Conservation (phyloP, 768 basidiomycete genomes). For the Mrakia frigida region DNA sequence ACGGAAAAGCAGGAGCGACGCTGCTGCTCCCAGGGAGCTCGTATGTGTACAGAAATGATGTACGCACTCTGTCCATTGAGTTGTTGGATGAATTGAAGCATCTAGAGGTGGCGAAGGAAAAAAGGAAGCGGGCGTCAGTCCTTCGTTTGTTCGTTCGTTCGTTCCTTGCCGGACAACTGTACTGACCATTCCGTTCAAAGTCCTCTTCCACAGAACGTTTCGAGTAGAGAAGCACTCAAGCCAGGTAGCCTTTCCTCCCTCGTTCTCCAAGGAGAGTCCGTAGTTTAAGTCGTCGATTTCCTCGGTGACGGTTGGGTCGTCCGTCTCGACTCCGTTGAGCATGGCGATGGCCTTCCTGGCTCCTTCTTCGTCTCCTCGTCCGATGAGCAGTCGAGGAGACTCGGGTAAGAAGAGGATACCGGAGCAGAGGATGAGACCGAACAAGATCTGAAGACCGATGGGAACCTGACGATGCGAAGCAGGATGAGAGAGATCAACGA, state of each 20-base stretch:
- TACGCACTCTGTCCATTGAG: constrained; percentile 69
- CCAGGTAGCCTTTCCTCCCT: constrained; percentile 75
- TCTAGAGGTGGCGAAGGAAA: background rate
- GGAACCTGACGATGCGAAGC: constrained; percentile 33
- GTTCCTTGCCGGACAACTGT: too few relatives aligned
- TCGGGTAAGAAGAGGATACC: constrained; percentile 71
- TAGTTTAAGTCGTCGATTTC: constrained; percentile 60
- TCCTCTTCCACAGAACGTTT: constrained; percentile 67
- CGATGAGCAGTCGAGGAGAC: constrained; percentile 53
- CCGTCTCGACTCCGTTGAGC: constrained; percentile 59
- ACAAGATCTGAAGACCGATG: constrained; percentile 65
- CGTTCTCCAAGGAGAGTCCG: constrained; percentile 66
- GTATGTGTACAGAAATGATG: constrained; percentile 51
- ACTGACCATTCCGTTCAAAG: constrained; percentile 64
- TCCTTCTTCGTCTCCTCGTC: constrained; percentile 40
- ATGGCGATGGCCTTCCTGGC: constrained; percentile 61
- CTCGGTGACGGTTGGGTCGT: constrained; percentile 59
- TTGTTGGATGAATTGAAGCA: constrained; percentile 9
- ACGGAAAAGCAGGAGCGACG: background rate
- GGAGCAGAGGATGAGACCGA: constrained; percentile 37
- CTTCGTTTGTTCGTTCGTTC: too few relatives aligned
- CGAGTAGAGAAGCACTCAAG: constrained; percentile 66
- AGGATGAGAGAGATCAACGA: background rate
- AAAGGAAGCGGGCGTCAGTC: too few relatives aligned
- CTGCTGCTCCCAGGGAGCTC: background rate